phyloP scores from a whole-genome alignment of 306 rosid species.

The Hippophae tibetana region DNA sequence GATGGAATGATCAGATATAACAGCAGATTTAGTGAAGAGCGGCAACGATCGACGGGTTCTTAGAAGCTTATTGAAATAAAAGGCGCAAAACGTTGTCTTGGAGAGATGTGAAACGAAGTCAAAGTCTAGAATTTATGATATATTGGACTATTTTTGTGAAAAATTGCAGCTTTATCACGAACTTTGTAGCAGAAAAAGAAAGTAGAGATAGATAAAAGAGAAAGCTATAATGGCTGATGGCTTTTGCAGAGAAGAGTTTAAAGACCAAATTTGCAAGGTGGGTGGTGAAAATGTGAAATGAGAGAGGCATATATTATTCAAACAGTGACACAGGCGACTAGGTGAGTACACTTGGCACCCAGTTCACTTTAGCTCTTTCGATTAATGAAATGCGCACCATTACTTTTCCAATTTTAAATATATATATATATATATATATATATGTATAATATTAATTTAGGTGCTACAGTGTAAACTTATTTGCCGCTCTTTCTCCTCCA shows the following conservation, averaged over 20 bases:
- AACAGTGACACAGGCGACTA: slow-evolving; percentile 1
- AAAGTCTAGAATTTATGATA: slow-evolving; percentile 26
- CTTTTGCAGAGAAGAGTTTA: slow-evolving; percentile 9
- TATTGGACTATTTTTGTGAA: slow-evolving; percentile 19
- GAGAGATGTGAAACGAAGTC: slow-evolving; percentile 14
- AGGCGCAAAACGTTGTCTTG: slow-evolving; percentile 23
- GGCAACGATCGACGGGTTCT: slow-evolving; percentile 13
- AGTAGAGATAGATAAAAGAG: slow-evolving; percentile 12
- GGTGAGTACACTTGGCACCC: slow-evolving; percentile 5
- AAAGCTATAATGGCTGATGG: slow-evolving; percentile 17
- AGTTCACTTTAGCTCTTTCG: slow-evolving; percentile 23
- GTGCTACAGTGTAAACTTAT: slow-evolving; percentile 18
- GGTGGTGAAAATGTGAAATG: not conserved
- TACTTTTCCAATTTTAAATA: not conserved
- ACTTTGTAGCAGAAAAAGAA: slow-evolving; percentile 18
- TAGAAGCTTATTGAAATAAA: slow-evolving; percentile 1
- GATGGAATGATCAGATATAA: slow-evolving; percentile 8
- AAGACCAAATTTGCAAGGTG: slow-evolving; percentile 15
- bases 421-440: slow-evolving; percentile 1
- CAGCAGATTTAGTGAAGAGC: not conserved
- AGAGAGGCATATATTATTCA: slow-evolving; percentile 5
- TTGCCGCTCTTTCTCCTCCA: not conserved
- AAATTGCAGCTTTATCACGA: slow-evolving; percentile 23
- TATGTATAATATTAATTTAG: slow-evolving; percentile 9
- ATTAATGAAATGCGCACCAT: slow-evolving; percentile 11